Evolutionary conservation across 2,329 filamentous ascomycete genomes (phyloP), one percentile per base, ranked within the genome.

Genomic region (Coleophoma crateriformis): DNA sequence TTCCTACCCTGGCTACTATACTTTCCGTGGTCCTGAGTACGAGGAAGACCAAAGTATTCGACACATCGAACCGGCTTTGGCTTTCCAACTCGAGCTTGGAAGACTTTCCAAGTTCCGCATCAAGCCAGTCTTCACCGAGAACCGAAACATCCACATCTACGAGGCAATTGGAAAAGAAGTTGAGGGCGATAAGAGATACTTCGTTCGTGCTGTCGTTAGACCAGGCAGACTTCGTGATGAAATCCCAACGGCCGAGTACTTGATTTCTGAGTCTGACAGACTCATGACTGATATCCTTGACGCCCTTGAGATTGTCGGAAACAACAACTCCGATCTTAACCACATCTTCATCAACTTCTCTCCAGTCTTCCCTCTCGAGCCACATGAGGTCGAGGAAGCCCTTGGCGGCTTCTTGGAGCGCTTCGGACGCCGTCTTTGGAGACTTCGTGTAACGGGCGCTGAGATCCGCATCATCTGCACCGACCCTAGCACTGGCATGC

Each of bases 281-380:
- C 79, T 97, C 61, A 91, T 99, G 81, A 97, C 90, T 67, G 94
- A 99, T 67, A 97, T 99, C 64, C 83, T 97, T 47, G 94, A 99
- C 66, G 94, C 94, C 41, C 78, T 99, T 51, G 94, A 99, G 78
- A 96, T 99, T 62, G 95, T 96, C 65, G 94, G 94, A 66, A 96
- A 96, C 79, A 97, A 96, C 76, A 95, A 95, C 75, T 96, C 94
- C 46, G 94, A 99, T 77, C 80, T 99, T 66, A 99, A 99, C 78
- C 94, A 99, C 75, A 94, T 99, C 79, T 99, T 99, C 77, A 94
- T 99, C 79, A 97, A 99, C 81, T 99, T 99, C 76, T 94, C 90
- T 0, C 90, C 91, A 10, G 88, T 96, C 51, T 97, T 99, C 84
- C 89, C 90, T 67, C 82, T 99, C 45, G 79, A 90, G 64, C 91